phyloP scores from a whole-genome alignment of 768 basidiomycete species.

The Tylopilus intermedius region DNA sequence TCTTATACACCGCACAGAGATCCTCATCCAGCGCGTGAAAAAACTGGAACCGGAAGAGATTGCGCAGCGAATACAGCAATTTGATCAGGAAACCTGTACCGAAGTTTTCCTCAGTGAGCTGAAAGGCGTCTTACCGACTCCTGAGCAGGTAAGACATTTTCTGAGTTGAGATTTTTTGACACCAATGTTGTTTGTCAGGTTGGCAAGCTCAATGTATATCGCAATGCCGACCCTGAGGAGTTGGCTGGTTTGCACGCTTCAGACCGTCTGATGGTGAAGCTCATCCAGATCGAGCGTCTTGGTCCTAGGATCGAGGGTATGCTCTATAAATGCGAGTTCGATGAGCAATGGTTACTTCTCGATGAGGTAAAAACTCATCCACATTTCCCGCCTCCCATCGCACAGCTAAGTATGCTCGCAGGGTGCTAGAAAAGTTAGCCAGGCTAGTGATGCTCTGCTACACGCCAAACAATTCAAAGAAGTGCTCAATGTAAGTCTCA shows the following conservation, averaged over 20 bases:
- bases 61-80: conserved; percentile 75
- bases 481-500: conserved; percentile 61
- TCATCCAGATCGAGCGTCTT: conserved; percentile 91
- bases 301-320: conserved; percentile 90
- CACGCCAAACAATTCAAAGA: conserved; percentile 87
- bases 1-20: conserved; percentile 50
- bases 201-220: conserved; percentile 86
- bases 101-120: conserved; percentile 87
- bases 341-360: conserved; percentile 76
- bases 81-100: conserved; percentile 82
- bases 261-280: conserved; percentile 93
- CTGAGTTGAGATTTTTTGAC: too few relatives aligned
- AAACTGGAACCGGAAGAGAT: conserved; percentile 84
- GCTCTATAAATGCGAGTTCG: conserved; percentile 86
- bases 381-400: not conserved
- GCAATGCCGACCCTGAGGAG: conserved; percentile 81
- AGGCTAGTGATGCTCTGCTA: conserved; percentile 75
- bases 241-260: conserved; percentile 87
- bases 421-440: conserved; percentile 76
- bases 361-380: conserved; percentile 56
- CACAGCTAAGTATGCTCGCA: conserved; percentile 28
- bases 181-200: conserved; percentile 39
- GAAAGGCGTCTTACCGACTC: conserved; percentile 81
- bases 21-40: conserved; percentile 84
- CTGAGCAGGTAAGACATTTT: conserved; percentile 63